A percentile compares a stretch with the other conserved stretches of the same genome.
Evolutionary conservation across 805 yeast genomes (phyloP).

Genomic region (Saccharomycopsis microspora): DNA sequence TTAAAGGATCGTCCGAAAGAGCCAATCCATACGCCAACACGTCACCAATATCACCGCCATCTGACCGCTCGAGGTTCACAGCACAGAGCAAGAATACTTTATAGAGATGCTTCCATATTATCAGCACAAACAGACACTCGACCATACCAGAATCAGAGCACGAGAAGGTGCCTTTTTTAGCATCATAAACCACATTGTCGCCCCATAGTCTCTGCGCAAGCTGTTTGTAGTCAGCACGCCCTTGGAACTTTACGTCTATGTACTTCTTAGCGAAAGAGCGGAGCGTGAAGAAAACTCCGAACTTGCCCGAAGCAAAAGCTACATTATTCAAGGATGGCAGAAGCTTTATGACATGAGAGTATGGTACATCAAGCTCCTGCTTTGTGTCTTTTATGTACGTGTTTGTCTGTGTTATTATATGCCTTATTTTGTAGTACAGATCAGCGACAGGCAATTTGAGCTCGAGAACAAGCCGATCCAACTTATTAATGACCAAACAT

Average conservation of each 20-base stretch:
- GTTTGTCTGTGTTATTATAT: slow-evolving; percentile 56
- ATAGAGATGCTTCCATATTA: no score
- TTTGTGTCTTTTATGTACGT: slow-evolving; percentile 27
- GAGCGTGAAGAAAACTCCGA: slow-evolving; percentile 56
- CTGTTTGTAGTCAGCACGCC: slow-evolving; percentile 21
- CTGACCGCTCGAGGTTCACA: no score
- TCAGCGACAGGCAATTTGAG: slow-evolving; percentile 64
- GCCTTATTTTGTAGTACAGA: slow-evolving; percentile 55
- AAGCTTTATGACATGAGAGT: slow-evolving; percentile 23
- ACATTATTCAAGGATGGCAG: slow-evolving; percentile 63
- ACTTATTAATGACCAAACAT: slow-evolving; percentile 58
- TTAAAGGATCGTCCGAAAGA: no score
- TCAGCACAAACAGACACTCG: no score
- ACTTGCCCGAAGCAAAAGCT: slow-evolving; percentile 58
- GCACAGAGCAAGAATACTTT: no score
- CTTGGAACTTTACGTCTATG: slow-evolving; percentile 19
- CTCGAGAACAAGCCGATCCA: slow-evolving; percentile 80
- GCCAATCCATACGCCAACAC: no score
- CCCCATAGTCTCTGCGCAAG: slow-evolving; percentile 71
- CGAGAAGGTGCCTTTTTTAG: slow-evolving; percentile 22
- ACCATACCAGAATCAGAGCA: no score
- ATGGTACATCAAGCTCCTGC: slow-evolving; percentile 20
- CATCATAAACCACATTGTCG: slow-evolving; percentile 38
- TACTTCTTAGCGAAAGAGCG: slow-evolving; percentile 50
- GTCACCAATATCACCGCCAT: no score